Evolutionary conservation across 2,329 filamentous ascomycete genomes (phyloP).

Genomic region (Tolypocladium guangdongense): DNA sequence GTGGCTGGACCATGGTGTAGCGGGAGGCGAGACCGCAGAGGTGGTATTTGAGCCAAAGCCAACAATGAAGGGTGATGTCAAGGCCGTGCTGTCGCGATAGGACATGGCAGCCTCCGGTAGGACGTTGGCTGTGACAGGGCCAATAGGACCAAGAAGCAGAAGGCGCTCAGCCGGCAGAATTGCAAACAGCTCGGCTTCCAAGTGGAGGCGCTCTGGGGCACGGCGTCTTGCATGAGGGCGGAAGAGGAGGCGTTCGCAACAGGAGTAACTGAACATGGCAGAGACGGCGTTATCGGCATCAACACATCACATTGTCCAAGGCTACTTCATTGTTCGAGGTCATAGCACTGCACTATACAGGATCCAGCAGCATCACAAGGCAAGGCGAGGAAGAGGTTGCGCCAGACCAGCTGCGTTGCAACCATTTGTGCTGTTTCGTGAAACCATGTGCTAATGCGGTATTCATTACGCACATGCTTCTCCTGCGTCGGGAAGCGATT

Average conservation of each 20-base stretch:
- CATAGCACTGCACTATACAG: background rate
- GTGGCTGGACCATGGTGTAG: conserved; percentile 55
- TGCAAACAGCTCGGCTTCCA: background rate
- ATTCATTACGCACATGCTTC: background rate
- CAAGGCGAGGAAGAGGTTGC: background rate
- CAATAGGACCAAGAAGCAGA: background rate
- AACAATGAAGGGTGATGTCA: conserved; percentile 34
- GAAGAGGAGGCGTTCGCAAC: background rate
- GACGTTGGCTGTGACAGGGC: background rate
- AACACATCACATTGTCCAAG: background rate
- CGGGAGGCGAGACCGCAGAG: conserved; percentile 32
- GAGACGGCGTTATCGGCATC: background rate
- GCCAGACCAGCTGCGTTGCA: background rate
- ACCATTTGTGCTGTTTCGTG: background rate
- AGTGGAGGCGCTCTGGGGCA: background rate
- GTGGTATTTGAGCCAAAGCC: conserved; percentile 39
- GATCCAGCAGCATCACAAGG: background rate
- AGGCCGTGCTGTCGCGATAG: conserved; percentile 37
- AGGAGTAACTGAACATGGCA: background rate
- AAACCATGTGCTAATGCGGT: background rate
- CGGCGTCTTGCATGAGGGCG: background rate
- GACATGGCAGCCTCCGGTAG: background rate
- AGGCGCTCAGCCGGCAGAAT: background rate
- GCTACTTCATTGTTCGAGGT: too few species aligned
- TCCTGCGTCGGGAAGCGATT: background rate